These are phyloP conservation scores for Hemileccinum impolitum DNA, from an alignment of 768 basidiomycete genomes.

Conservation along the genomic window DNA sequence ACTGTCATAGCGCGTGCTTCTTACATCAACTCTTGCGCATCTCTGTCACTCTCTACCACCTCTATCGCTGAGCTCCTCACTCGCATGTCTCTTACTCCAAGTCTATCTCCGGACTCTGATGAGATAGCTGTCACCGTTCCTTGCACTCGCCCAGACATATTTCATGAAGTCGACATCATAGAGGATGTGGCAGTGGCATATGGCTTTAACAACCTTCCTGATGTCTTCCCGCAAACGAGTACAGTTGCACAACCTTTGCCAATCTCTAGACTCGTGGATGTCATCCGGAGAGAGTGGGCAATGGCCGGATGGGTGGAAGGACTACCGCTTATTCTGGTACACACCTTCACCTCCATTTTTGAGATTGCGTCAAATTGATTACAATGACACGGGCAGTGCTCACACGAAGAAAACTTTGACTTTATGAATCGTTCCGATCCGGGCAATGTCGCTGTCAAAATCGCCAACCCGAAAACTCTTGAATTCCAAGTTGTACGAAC, in stretches of 20 bases:
- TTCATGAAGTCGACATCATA: slow-evolving; percentile 98
- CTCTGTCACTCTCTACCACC: slow-evolving; percentile 62
- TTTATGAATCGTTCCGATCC: slow-evolving; percentile 88
- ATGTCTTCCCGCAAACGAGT: slow-evolving; percentile 88
- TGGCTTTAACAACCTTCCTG: slow-evolving; percentile 94
- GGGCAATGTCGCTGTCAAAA: slow-evolving; percentile 76
- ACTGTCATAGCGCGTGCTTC: slow-evolving; percentile 73
- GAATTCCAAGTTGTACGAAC: slow-evolving; percentile 99
- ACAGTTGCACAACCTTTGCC: slow-evolving; percentile 92
- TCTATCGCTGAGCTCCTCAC: slow-evolving; percentile 72
- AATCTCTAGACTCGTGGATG: slow-evolving; percentile 86
- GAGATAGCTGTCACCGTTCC: slow-evolving; percentile 77
- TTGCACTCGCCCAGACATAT: slow-evolving; percentile 94
- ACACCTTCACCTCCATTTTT: slow-evolving; percentile 3
- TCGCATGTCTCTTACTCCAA: slow-evolving; percentile 75
- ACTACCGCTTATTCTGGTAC: slow-evolving; percentile 86
- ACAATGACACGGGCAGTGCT: slow-evolving; percentile 58
- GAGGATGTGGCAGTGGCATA: slow-evolving; percentile 98
- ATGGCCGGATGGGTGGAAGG: slow-evolving; percentile 96
- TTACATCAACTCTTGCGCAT: slow-evolving; percentile 96
- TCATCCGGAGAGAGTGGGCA: slow-evolving; percentile 88
- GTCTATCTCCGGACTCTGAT: slow-evolving; percentile 50
- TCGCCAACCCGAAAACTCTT: slow-evolving; percentile 95
- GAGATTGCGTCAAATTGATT: slow-evolving; percentile 4
- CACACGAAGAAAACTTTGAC: slow-evolving; percentile 97